These are phyloP conservation scores for Diplogelasinospora grovesii DNA, from an alignment of 495 filamentous ascomycete genomes.

Conservation along the genomic window DNA sequence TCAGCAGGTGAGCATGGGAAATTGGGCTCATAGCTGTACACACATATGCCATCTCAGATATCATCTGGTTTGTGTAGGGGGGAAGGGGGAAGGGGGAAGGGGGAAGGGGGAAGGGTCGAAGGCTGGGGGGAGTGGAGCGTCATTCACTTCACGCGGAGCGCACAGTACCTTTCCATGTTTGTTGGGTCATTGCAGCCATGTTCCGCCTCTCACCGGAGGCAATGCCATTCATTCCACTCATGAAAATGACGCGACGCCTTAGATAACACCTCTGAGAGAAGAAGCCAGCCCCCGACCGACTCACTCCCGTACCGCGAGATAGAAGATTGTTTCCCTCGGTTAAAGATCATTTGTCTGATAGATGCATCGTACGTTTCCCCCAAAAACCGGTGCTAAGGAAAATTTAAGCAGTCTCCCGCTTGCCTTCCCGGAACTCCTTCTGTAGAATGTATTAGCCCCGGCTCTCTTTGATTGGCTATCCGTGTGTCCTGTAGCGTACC, in stretches of 20 bases:
- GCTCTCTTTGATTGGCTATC: not conserved
- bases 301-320: constrained; percentile 21
- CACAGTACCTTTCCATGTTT: not conserved
- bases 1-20: constrained; percentile 79
- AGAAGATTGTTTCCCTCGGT: no score
- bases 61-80: constrained; percentile 26
- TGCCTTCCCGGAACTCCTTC: constrained; percentile 98
- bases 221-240: constrained; percentile 27
- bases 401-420: constrained; percentile 81
- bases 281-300: constrained; percentile 22
- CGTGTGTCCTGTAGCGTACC: constrained; percentile 51
- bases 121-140: not conserved
- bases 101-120: not conserved
- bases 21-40: constrained; percentile 88
- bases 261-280: constrained; percentile 32
- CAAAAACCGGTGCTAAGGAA: constrained; percentile 16
- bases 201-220: constrained; percentile 20
- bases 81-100: not conserved
- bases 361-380: constrained; percentile 11
- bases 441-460: constrained; percentile 52
- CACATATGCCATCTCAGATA: constrained; percentile 99
- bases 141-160: constrained; percentile 1
- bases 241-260: no score
- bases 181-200: constrained; percentile 1
- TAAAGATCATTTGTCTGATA: constrained; percentile 26